Conservation (phyloP, 75 land plant genomes). For the Sequoia sempervirens region DNA sequence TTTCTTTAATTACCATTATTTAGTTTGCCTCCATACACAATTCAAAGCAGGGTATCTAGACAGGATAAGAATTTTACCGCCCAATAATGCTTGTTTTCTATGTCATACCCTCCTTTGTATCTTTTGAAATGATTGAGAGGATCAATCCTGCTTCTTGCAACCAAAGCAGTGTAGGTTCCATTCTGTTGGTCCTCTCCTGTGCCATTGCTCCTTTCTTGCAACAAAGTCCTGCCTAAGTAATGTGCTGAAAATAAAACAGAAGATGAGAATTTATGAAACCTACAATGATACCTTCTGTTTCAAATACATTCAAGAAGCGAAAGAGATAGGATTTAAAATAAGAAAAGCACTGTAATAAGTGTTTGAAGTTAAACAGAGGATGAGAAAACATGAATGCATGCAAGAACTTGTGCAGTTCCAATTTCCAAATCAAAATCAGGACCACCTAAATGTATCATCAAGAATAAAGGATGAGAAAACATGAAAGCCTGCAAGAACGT, state of each 20-base stretch:
- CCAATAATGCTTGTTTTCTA: slow-evolving; percentile 70
- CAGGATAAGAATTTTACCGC: slow-evolving; percentile 38
- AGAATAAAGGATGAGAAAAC: background rate
- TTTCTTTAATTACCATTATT: background rate
- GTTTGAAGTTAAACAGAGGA: background rate
- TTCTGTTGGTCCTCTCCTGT: background rate
- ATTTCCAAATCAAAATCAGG: background rate
- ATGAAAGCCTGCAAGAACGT: background rate
- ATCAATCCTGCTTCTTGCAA: slow-evolving; percentile 29
- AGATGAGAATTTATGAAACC: background rate
- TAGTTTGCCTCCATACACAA: slow-evolving; percentile 2
- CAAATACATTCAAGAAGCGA: background rate
- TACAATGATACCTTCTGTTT: background rate
- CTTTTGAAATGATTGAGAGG: slow-evolving; percentile 51
- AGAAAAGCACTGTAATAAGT: background rate
- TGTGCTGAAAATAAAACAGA: background rate
- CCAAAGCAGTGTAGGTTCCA: background rate
- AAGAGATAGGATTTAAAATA: background rate
- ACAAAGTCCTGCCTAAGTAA: background rate
- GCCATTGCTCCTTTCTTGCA: background rate
- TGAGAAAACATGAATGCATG: background rate
- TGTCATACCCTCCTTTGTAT: slow-evolving; percentile 64
- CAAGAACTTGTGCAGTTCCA: background rate
- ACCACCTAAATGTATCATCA: background rate
- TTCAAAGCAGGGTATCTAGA: background rate